Evolutionary conservation across 2,329 filamentous ascomycete genomes (phyloP), one percentile per base, ranked within the genome.

Genomic region (Nothomitra cinnamomea): DNA sequence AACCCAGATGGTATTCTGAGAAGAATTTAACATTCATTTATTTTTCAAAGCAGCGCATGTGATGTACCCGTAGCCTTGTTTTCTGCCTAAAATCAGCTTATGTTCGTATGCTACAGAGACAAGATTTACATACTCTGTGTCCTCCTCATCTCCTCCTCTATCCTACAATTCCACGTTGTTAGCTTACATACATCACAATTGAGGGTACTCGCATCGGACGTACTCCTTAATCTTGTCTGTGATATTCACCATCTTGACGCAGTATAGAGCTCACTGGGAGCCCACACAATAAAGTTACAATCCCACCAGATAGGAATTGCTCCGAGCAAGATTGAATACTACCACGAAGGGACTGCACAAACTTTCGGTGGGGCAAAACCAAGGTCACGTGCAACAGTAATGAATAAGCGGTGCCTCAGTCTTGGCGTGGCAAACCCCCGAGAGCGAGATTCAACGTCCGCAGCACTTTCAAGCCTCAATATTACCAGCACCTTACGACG

Each of bases 151-250:
- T 98, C 92, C 72, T 95, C 89, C 79, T 98, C 92, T 64, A 98
- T 98, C 82, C 90, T 95, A 61, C 24, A 15, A 4, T 8, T 49
- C 25, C 25, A 28, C 45, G 12, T 2, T 24, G 17, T 48, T 42
- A 15, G 2, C 12, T 3, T 12, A 32, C 6, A 36, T 5, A 38
- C 42, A 13, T 19, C n/a, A 25, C 38, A 17, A 50, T 42, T 53
- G 48, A 19, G 17, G 22, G 25, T 19, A 32, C 28, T 10, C 28
- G 10, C 28, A 32, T 32, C n/a, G 32, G 17, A 67, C 82, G 64
- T 71, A 95, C 90, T 96, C 92, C 77, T 98, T 98, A 74, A 98
- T 98, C 78, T 95, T 96, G 54, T 98, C 94, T 60, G 92, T 96
- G 61, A 98, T 98, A 74, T 96, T 96, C 70, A 96, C 92, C 92